phyloP scores from a whole-genome alignment of 257 asterid species.

The Ehretia macrophylla region DNA sequence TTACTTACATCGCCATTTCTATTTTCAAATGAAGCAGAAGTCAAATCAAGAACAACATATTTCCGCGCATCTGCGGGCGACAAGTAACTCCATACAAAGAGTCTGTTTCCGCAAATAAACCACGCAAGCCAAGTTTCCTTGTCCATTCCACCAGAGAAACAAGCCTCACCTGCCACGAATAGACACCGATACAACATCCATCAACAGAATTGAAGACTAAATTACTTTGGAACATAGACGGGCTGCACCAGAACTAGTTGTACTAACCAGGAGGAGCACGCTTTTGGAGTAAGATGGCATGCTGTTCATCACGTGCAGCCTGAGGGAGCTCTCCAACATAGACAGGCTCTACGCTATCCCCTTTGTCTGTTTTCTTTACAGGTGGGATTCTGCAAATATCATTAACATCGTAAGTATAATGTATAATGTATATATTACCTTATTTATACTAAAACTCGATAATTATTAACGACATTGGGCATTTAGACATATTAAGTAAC shows the following conservation, averaged over 20 bases:
- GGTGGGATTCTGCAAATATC: conserved; percentile 48
- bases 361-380: conserved; percentile 50
- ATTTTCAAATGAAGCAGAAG: conserved; percentile 32
- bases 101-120: conserved; percentile 58
- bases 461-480: too few species aligned
- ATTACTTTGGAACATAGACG: conserved; percentile 1
- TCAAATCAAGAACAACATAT: conserved; percentile 62
- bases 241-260: not conserved
- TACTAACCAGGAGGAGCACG: conserved; percentile 65
- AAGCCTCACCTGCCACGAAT: conserved; percentile 51
- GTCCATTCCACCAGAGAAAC: conserved; percentile 84
- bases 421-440: not conserved
- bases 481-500: too few species aligned
- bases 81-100: conserved; percentile 77
- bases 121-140: conserved; percentile 74
- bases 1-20: conserved; percentile 32
- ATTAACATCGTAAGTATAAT: conserved; percentile 15
- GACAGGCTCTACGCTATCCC: conserved; percentile 65
- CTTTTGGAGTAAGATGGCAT: conserved; percentile 39
- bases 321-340: conserved; percentile 89
- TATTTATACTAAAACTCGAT: too few species aligned
- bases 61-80: conserved; percentile 55
- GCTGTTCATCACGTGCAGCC: conserved; percentile 82
- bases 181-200: conserved; percentile 10
- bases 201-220: not conserved